Evolutionary conservation across 495 filamentous ascomycete genomes (phyloP), one percentile per base, ranked within the genome.

Genomic region (Talaromyces nanjingensis): DNA sequence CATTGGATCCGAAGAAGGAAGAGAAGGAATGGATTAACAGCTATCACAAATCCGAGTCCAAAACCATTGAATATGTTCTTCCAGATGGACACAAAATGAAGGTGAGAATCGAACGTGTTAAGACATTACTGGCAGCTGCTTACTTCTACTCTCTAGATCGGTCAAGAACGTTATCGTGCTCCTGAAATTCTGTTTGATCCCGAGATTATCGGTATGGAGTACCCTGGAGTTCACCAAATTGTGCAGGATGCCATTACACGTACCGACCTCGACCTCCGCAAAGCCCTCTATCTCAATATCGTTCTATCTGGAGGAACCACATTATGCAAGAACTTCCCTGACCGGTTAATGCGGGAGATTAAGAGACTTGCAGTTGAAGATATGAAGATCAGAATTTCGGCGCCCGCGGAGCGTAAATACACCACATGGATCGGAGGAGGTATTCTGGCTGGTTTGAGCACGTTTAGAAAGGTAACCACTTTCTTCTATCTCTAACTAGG

Each of bases 341-440:
- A 98, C 73, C 84, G 94, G 18, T 76, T 99, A 67, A 81, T 98
- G 71, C 86, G 87, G 65, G 94, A 99, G 75, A 89, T 99, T 65
- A 93, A 96, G 76, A 82, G 88, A 65, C 78, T 98, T 24, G 93
- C 94, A 11, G 92, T 97, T 60, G 97, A 96, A 79, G 94, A 99
- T 70, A 99, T 97, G 96, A 87, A 92, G 69, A 97, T 99, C 73
- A 94, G 96, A 77, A 99, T 99, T 64, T 96, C 96, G 74, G 94
- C 94, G 25, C 94, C 94, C 62, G 92, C 96, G 2, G 94, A 99
- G 79, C 85, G 94, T 63, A 96, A 97, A 75, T 99, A 98, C 77
- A 96, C 90, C 63, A 97, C 91, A 27, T 99, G 94, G 94, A 98
- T 97, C 71, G 94, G 94, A 68, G 94, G 94, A 29, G 97, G 94